A percentile compares a stretch with the other conserved stretches of the same genome.
Conservation (phyloP, 805 yeast species). For the Myxozyma monticola region DNA sequence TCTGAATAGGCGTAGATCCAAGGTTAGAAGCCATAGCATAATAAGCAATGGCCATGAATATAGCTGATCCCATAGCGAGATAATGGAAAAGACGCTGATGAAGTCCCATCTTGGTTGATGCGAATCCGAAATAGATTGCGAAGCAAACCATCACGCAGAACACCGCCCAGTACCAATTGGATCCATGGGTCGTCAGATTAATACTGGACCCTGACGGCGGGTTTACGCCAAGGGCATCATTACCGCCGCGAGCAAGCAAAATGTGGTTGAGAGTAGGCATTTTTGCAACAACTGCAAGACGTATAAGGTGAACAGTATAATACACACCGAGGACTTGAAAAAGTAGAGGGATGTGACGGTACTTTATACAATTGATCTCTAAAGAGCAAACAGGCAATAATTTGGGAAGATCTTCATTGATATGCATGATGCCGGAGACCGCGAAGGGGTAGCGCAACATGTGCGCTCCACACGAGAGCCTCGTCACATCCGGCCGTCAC, state of each 20-base stretch:
- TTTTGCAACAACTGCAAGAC: too few relatives aligned
- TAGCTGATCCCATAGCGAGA: slow-evolving; percentile 45
- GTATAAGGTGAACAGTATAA: too few relatives aligned
- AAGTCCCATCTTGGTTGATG: slow-evolving; percentile 35
- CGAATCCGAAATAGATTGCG: slow-evolving; percentile 34
- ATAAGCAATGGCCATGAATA: slow-evolving; percentile 50
- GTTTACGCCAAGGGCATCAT: slow-evolving; percentile 41
- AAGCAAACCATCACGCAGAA: slow-evolving; percentile 51
- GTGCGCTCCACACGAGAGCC: too few relatives aligned
- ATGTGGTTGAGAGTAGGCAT: too few relatives aligned
- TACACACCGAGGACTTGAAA: too few relatives aligned
- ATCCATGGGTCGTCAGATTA: slow-evolving; percentile 57
- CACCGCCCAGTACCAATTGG: slow-evolving; percentile 68
- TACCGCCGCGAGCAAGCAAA: slow-evolving; percentile 5
- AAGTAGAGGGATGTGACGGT: too few relatives aligned
- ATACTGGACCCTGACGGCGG: slow-evolving; percentile 48
- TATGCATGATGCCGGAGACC: too few relatives aligned
- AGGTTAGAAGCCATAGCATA: slow-evolving; percentile 59
- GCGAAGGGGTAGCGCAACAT: too few relatives aligned
- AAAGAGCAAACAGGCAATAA: too few relatives aligned
- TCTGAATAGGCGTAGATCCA: slow-evolving; percentile 52
- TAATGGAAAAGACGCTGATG: slow-evolving; percentile 43
- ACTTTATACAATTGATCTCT: too few relatives aligned
- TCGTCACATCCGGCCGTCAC: too few relatives aligned
- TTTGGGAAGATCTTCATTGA: too few relatives aligned